These are phyloP conservation scores for Allium sativum DNA, from an alignment of 106 monocot species.

Conservation along the genomic window DNA sequence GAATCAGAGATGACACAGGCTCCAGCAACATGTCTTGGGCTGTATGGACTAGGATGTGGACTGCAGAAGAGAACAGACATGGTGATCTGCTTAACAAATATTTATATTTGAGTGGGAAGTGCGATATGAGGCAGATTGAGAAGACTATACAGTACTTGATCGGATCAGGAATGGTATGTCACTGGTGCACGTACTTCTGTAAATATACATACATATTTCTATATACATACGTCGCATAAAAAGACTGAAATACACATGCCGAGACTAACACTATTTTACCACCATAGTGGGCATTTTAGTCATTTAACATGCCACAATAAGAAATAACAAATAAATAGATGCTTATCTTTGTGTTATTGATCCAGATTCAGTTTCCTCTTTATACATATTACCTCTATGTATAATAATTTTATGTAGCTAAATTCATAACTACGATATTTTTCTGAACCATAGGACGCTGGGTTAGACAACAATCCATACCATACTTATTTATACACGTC, in stretches of 20 bases:
- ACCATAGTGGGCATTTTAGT: too few species aligned
- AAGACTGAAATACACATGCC: too few species aligned
- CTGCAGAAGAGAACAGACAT: slow-evolving; percentile 13
- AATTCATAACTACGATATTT: neutral
- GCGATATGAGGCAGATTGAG: slow-evolving; percentile 7
- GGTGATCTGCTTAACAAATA: slow-evolving; percentile 12
- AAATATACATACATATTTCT: neutral
- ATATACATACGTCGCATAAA: neutral
- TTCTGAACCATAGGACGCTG: slow-evolving; percentile 26
- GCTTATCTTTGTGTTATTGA: neutral
- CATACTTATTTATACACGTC: slow-evolving; percentile 58
- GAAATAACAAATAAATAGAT: too few species aligned
- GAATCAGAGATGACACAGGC: slow-evolving; percentile 2
- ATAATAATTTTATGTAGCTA: too few species aligned
- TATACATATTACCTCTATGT: neutral
- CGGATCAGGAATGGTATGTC: neutral
- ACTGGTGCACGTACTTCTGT: neutral
- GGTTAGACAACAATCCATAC: slow-evolving; percentile 76
- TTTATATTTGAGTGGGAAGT: neutral
- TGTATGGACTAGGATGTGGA: slow-evolving; percentile 2
- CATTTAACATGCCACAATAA: too few species aligned
- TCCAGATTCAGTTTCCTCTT: neutral
- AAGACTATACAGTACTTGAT: slow-evolving; percentile 8
- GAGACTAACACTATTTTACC: too few species aligned
- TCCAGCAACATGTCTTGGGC: slow-evolving; percentile 1